A percentile compares a stretch with the other conserved stretches of the same genome.
Evolutionary conservation across 2,329 filamentous ascomycete genomes (phyloP).

Genomic region (Monilinia laxa): DNA sequence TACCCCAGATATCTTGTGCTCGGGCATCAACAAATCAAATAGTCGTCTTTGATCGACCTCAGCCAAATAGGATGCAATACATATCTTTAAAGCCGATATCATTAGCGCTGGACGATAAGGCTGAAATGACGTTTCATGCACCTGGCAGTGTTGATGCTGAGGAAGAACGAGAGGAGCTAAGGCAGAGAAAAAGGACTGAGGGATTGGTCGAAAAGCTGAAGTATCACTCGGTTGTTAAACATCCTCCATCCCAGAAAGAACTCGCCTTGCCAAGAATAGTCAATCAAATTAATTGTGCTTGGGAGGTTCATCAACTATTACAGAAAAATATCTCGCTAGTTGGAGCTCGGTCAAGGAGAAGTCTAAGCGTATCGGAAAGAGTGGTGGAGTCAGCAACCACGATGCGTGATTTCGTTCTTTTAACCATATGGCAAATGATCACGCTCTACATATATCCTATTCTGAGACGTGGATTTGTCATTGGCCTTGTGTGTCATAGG

Average conservation of each 20-base stretch:
- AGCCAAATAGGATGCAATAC: conserved; percentile 90
- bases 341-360: conserved; percentile 75
- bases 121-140: conserved; percentile 42
- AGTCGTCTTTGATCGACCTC: conserved; percentile 83
- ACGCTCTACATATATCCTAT: conserved; percentile 77
- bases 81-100: conserved; percentile 88
- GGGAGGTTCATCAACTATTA: conserved; percentile 80
- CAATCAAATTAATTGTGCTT: conserved; percentile 94
- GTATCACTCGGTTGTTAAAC: conserved; percentile 79
- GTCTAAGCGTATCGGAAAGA: conserved; percentile 87
- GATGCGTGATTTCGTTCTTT: conserved; percentile 71
- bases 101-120: conserved; percentile 77
- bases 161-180: conserved; percentile 64
- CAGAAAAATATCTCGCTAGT: conserved; percentile 89
- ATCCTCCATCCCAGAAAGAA: conserved; percentile 78
- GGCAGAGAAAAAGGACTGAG: conserved; percentile 58
- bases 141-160: conserved; percentile 65
- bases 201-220: conserved; percentile 82
- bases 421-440: conserved; percentile 68
- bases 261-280: conserved; percentile 76
- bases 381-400: conserved; percentile 92
- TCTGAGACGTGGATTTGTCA: conserved; percentile 69
- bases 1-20: conserved; percentile 74
- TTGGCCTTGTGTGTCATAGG: conserved; percentile 76
- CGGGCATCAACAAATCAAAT: conserved; percentile 76